Evolutionary conservation across 2,329 filamentous ascomycete species (phyloP).

Genomic region (Monilinia polystroma): DNA sequence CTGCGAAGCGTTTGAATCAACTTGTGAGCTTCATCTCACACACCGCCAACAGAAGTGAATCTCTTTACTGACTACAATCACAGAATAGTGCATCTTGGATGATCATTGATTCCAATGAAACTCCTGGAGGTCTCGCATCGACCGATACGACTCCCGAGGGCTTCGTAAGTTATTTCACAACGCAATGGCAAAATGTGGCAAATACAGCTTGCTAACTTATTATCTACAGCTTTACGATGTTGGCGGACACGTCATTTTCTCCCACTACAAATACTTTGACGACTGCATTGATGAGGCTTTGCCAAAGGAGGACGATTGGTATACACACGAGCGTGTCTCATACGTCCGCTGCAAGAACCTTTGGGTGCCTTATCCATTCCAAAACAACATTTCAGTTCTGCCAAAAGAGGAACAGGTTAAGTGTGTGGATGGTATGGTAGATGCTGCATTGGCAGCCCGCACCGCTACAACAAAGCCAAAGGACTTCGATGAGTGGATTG

Average conservation of each 20-base stretch:
- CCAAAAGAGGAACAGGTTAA: conserved; percentile 95
- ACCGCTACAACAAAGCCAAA: conserved; percentile 89
- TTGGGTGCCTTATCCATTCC: conserved; percentile 99
- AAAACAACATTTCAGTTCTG: conserved; percentile 99
- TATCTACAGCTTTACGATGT: conserved; percentile 85
- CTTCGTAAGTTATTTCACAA: conserved; percentile 68
- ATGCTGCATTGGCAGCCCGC: conserved; percentile 83
- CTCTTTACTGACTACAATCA: conserved; percentile 22
- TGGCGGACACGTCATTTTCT: conserved; percentile 52
- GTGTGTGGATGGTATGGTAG: conserved; percentile 93
- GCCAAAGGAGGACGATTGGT: conserved; percentile 93
- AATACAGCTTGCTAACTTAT: conserved; percentile 27
- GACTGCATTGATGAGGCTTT: conserved; percentile 97
- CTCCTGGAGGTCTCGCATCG: conserved; percentile 90
- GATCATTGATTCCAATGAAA: conserved; percentile 90
- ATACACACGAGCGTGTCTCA: conserved; percentile 95
- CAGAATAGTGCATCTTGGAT: conserved; percentile 93
- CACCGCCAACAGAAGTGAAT: conserved; percentile 25
- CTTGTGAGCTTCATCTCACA: conserved; percentile 57
- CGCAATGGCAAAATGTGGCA: conserved; percentile 26
- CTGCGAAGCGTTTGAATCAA: conserved; percentile 96
- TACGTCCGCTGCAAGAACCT: conserved; percentile 95
- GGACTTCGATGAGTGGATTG: conserved; percentile 97
- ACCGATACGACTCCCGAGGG: conserved; percentile 95
- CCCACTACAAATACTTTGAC: conserved; percentile 98